Evolutionary conservation across 352 stramenopile genomes (phyloP).

Genomic region (Pythium angustatum): DNA sequence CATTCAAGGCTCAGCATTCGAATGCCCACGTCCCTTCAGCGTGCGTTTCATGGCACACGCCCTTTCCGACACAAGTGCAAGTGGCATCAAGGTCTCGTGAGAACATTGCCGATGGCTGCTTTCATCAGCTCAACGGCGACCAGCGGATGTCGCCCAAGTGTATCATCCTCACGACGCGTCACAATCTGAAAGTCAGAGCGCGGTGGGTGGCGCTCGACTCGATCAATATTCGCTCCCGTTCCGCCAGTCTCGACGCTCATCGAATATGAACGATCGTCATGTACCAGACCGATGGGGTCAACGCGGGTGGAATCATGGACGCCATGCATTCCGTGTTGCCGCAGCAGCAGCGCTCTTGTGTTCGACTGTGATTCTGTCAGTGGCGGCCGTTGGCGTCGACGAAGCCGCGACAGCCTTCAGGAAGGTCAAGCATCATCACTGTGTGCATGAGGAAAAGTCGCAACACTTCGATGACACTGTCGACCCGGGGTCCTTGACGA

Average conservation of each 20-base stretch:
- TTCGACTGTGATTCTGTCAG: background rate
- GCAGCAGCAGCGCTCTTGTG: background rate
- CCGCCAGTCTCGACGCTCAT: too few relatives aligned
- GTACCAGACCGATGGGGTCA: too few relatives aligned
- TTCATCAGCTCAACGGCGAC: background rate
- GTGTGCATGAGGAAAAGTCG: slow-evolving; percentile 69
- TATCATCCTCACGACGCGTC: background rate
- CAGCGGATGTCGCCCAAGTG: background rate
- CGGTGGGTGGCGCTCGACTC: background rate
- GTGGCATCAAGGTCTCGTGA: background rate
- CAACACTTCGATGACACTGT: slow-evolving; percentile 49
- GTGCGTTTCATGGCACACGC: slow-evolving; percentile 11
- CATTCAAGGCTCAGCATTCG: too few relatives aligned
- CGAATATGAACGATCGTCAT: too few relatives aligned
- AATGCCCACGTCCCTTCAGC: slow-evolving; percentile 8
- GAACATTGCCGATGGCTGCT: background rate
- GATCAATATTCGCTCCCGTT: background rate
- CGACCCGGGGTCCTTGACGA: slow-evolving; percentile 38
- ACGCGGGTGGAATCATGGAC: too few relatives aligned
- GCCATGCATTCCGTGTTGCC: background rate
- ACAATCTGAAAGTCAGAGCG: slow-evolving; percentile 4
- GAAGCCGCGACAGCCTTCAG: background rate
- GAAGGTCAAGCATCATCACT: slow-evolving; percentile 49
- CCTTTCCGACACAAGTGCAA: slow-evolving; percentile 5
- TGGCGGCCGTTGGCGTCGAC: background rate